phyloP scores from a whole-genome alignment of 2,329 filamentous ascomycete species.

The Cercospora brassicicola region DNA sequence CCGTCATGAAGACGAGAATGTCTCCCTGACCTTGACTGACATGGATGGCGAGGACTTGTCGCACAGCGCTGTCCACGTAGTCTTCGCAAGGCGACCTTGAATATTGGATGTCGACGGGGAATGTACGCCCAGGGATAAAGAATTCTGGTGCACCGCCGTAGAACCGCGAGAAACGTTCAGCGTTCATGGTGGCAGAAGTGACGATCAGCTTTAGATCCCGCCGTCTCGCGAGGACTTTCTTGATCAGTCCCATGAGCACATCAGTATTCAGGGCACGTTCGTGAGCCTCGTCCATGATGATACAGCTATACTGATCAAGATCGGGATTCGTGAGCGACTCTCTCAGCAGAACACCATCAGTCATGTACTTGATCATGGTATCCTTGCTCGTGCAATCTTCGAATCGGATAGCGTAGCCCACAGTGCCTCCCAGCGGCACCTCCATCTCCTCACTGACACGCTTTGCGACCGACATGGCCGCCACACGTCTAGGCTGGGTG shows the following conservation, averaged over 20 bases:
- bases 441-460: conserved; percentile 99
- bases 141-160: conserved; percentile 96
- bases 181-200: conserved; percentile 97
- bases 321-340: conserved; percentile 92
- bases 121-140: conserved; percentile 91
- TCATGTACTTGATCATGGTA: conserved; percentile 98
- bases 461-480: conserved; percentile 98
- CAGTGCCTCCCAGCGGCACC: conserved; percentile 78
- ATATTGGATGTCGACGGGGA: conserved; percentile 95
- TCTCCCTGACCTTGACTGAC: conserved; percentile 91
- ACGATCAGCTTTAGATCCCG: conserved; percentile 95
- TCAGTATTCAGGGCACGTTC: conserved; percentile 95
- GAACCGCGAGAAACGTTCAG: conserved; percentile 92
- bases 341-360: conserved; percentile 88
- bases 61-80: conserved; percentile 95
- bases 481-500: conserved; percentile 92
- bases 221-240: conserved; percentile 87
- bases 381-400: conserved; percentile 97
- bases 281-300: conserved; percentile 99
- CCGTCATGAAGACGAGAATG: conserved; percentile 98
- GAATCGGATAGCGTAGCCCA: conserved; percentile 97
- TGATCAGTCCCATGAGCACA: conserved; percentile 94
- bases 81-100: conserved; percentile 94
- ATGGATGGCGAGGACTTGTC: conserved; percentile 92
- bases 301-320: conserved; percentile 92